Percentiles rank a stretch among this genome's conserved stretches.
Evolutionary conservation across 202 grass and related monocot species (phyloP).

Genomic region (Schoenoplectus tabernaemontani): DNA sequence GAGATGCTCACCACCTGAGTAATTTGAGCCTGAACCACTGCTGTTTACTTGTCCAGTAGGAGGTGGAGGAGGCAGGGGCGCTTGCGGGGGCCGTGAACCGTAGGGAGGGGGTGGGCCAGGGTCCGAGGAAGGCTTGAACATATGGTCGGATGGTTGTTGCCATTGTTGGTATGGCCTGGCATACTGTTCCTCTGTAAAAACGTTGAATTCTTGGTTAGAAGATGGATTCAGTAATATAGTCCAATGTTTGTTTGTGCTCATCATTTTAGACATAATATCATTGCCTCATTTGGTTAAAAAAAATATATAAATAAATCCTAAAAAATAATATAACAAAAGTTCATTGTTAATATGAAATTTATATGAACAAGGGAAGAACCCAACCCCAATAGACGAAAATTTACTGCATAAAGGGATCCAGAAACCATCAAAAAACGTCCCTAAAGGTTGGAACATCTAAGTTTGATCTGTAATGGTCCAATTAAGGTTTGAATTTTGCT

Average conservation of each 20-base stretch:
- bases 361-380: too few species aligned
- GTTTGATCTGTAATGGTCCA: not conserved
- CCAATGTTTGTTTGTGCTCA: not conserved
- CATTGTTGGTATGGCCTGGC: conserved; percentile 57
- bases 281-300: too few species aligned
- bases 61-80: not conserved
- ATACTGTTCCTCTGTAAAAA: conserved; percentile 44
- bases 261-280: not conserved
- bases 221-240: not conserved
- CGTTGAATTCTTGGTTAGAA: conserved; percentile 12
- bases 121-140: conserved; percentile 46
- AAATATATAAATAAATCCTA: too few species aligned
- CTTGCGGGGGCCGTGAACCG: conserved; percentile 53
- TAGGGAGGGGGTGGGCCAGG: conserved; percentile 46
- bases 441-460: not conserved
- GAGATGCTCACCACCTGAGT: conserved; percentile 56
- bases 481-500: not conserved
- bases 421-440: too few species aligned
- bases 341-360: too few species aligned
- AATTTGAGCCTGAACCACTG: conserved; percentile 74
- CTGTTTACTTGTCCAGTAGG: conserved; percentile 48
- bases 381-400: too few species aligned
- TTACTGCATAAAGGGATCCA: too few species aligned
- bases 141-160: conserved; percentile 59
- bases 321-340: too few species aligned